Conservation (phyloP, 108 stramenopile genomes). For the Stephanodiscus minutulus region DNA sequence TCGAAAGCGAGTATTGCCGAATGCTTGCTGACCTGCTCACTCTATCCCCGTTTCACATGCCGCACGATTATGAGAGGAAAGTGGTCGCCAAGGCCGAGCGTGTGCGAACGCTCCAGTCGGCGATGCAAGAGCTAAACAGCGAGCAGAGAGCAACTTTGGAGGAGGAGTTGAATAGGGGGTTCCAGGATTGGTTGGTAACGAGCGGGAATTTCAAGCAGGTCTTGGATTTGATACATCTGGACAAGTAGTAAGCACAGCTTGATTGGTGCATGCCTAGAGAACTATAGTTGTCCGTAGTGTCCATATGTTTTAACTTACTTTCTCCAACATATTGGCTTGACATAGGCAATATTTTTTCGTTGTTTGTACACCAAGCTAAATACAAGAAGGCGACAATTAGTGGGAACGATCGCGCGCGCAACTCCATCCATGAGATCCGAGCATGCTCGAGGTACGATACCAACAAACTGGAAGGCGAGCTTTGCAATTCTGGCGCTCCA, state of each 20-base stretch:
- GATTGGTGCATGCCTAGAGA: neutral
- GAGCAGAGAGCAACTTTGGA: conserved; percentile 69
- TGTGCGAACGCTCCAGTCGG: conserved; percentile 70
- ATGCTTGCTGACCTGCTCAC: conserved; percentile 72
- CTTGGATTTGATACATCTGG: conserved; percentile 88
- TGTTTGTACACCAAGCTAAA: neutral
- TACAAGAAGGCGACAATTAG: no score
- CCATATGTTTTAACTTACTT: neutral
- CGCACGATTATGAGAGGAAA: conserved; percentile 80
- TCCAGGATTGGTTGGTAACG: conserved; percentile 90
- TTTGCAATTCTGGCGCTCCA: no score
- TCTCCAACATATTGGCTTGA: neutral
- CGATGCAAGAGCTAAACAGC: conserved; percentile 68
- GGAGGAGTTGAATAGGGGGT: conserved; percentile 82
- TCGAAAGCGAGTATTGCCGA: conserved; percentile 82
- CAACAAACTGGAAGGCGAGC: no score
- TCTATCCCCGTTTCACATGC: conserved; percentile 84
- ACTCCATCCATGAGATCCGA: no score
- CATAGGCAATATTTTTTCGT: neutral
- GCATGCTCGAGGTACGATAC: no score
- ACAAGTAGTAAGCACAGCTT: conserved; percentile 44
- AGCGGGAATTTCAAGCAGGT: conserved; percentile 93
- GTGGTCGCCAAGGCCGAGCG: conserved; percentile 76
- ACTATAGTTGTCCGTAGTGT: neutral
- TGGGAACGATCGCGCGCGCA: no score